phyloP scores from a whole-genome alignment of 2,329 filamentous ascomycete genomes.

The Colletotrichum tabaci region DNA sequence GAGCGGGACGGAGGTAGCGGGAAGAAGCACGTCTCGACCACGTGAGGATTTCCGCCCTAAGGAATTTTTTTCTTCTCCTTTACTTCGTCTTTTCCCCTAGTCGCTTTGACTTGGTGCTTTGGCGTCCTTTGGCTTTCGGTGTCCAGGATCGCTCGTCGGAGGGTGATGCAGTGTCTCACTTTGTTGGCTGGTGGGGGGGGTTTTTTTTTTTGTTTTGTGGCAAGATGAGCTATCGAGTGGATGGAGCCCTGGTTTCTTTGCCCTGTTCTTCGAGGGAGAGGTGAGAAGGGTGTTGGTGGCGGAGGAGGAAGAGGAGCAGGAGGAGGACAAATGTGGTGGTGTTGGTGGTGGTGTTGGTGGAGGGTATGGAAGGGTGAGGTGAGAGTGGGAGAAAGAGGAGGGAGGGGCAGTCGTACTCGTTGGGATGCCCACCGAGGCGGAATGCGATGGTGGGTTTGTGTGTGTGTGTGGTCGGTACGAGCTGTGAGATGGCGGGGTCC shows the following conservation, averaged over 20 bases:
- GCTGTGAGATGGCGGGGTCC: slow-evolving; percentile 35
- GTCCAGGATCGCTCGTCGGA: slow-evolving; percentile 8
- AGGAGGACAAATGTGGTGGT: too few relatives aligned
- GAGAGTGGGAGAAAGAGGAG: slow-evolving; percentile 43
- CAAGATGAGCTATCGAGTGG: slow-evolving; percentile 7
- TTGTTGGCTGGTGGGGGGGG: slow-evolving; percentile 39
- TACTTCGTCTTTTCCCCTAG: background rate
- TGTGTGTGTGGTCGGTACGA: slow-evolving; percentile 5
- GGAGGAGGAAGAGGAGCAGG: too few relatives aligned
- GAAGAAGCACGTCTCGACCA: slow-evolving; percentile 32
- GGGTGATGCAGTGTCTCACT: slow-evolving; percentile 35
- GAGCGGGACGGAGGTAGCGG: slow-evolving; percentile 32
- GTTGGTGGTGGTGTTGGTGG: background rate
- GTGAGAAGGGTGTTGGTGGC: too few relatives aligned
- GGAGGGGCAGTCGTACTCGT: slow-evolving; percentile 32
- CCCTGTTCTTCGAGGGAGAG: slow-evolving; percentile 4
- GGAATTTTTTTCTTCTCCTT: slow-evolving; percentile 3
- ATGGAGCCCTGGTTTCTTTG: slow-evolving; percentile 20
- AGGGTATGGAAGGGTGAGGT: slow-evolving; percentile 7
- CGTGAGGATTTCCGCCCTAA: slow-evolving; percentile 37
- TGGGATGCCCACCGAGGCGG: slow-evolving; percentile 34
- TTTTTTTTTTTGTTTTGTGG: background rate
- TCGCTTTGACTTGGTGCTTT: slow-evolving; percentile 35
- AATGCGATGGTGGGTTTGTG: slow-evolving; percentile 29
- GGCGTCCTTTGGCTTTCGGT: slow-evolving; percentile 26